Conservation (phyloP, 1,139 yeast genomes). For the Nakaseomyces bracarensis region DNA sequence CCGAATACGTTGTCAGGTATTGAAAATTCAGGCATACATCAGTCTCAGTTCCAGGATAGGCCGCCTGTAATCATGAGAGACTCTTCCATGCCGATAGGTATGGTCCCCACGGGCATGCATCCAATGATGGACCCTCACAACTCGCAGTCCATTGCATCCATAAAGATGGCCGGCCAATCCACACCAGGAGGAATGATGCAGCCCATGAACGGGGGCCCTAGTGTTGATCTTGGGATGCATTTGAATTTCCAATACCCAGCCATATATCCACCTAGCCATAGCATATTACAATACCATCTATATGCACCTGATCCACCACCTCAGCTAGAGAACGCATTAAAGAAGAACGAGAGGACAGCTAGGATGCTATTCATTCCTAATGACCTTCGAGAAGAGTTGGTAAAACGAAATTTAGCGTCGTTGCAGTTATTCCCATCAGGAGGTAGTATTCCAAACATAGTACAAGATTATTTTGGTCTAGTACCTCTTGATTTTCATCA, state of each 20-base stretch:
- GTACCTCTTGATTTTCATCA: constrained; percentile 72
- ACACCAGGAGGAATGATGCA: neutral
- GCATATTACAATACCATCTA: constrained; percentile 69
- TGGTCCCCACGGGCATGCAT: neutral
- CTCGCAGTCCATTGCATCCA: neutral
- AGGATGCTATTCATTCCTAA: constrained; percentile 65
- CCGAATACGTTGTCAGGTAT: no score
- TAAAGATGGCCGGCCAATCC: constrained; percentile 1
- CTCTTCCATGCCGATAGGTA: constrained; percentile 1
- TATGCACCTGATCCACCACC: constrained; percentile 90
- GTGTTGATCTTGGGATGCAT: neutral
- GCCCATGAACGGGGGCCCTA: neutral
- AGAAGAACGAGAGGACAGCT: constrained; percentile 62
- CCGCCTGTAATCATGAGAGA: constrained; percentile 4
- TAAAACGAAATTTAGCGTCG: constrained; percentile 71
- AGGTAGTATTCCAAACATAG: constrained; percentile 36
- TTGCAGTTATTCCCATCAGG: constrained; percentile 45
- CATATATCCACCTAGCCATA: constrained; percentile 31
- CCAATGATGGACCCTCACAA: neutral
- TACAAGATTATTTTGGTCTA: constrained; percentile 77
- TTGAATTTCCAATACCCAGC: constrained; percentile 23
- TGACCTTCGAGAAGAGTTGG: constrained; percentile 62
- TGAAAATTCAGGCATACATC: no score
- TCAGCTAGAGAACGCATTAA: constrained; percentile 48
- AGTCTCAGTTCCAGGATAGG: neutral